A percentile compares a stretch with the other conserved stretches of the same genome.
These are phyloP conservation scores for Kuraishia cidri DNA, from an alignment of 805 yeast species.

Conservation along the genomic window DNA sequence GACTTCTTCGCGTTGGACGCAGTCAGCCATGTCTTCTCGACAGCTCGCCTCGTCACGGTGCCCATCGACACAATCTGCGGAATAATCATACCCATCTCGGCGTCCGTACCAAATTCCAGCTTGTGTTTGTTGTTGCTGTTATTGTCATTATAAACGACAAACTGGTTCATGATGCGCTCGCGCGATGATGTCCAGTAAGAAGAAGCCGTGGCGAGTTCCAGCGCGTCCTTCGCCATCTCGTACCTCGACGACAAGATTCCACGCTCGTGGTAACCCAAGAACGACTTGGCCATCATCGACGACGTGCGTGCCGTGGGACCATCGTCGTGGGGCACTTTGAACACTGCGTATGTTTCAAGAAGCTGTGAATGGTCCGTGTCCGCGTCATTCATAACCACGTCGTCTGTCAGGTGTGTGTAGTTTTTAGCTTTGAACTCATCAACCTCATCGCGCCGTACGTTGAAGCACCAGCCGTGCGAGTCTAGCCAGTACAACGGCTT, in stretches of 20 bases:
- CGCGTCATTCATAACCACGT: constrained; percentile 1
- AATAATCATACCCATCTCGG: constrained; percentile 52
- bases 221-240: constrained; percentile 66
- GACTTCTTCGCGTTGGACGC: constrained; percentile 88
- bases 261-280: constrained; percentile 61
- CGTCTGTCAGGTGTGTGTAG: not conserved
- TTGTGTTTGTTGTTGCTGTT: constrained; percentile 17
- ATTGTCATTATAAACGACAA: constrained; percentile 70
- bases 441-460: constrained; percentile 7
- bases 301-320: constrained; percentile 73
- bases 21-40: constrained; percentile 95
- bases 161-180: constrained; percentile 75
- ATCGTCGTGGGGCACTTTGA: constrained; percentile 83
- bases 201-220: constrained; percentile 68
- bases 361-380: too few species aligned
- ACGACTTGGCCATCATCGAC: constrained; percentile 69
- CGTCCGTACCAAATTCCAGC: constrained; percentile 5
- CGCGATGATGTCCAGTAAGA: constrained; percentile 93
- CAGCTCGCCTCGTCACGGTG: constrained; percentile 92
- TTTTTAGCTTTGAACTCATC: constrained; percentile 11
- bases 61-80: constrained; percentile 92
- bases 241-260: constrained; percentile 65
- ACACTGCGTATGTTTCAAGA: constrained; percentile 19
- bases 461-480: constrained; percentile 81
- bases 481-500: constrained; percentile 78